Conservation (phyloP, 139 green algal species). For the Parachlorella kessleri region DNA sequence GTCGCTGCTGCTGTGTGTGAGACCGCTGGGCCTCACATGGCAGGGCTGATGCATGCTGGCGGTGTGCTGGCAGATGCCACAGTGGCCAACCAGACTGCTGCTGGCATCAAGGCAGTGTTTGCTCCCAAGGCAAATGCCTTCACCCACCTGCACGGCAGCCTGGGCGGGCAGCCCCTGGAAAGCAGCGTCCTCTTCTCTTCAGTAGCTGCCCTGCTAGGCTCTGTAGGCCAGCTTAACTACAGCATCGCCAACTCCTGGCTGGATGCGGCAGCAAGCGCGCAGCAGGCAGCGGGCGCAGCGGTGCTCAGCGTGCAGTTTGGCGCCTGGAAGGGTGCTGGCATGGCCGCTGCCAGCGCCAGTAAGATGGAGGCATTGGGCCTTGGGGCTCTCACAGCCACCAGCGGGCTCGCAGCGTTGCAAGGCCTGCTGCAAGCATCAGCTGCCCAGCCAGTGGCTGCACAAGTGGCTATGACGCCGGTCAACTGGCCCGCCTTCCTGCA, state of each 20-base stretch:
- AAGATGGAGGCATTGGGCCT: conserved; percentile 57
- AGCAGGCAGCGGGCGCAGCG: background rate
- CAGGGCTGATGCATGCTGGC: conserved; percentile 66
- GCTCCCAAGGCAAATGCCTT: conserved; percentile 34
- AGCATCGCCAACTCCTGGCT: conserved; percentile 58
- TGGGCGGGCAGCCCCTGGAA: conserved; percentile 15
- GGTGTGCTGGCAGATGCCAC: conserved; percentile 76
- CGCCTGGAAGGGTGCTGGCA: conserved; percentile 49
- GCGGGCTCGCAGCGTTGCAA: conserved; percentile 37
- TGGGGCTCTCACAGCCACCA: conserved; percentile 31
- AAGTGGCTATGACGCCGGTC: conserved; percentile 63
- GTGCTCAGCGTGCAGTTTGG: conserved; percentile 52
- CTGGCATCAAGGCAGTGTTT: conserved; percentile 49
- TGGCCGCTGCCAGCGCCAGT: conserved; percentile 36
- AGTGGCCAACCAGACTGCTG: conserved; percentile 57
- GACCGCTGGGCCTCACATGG: background rate
- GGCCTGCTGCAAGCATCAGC: conserved; percentile 14
- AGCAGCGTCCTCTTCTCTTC: conserved; percentile 70
- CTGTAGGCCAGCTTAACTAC: conserved; percentile 60
- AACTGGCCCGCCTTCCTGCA: conserved; percentile 61
- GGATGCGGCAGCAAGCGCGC: conserved; percentile 42
- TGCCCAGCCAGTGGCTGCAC: conserved; percentile 14
- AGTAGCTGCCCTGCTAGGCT: conserved; percentile 55
- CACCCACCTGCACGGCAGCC: background rate
- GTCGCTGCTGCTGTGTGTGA: conserved; percentile 7